Conservation (phyloP, 139 green algal species). For the Coccomyxa sp. region DNA sequence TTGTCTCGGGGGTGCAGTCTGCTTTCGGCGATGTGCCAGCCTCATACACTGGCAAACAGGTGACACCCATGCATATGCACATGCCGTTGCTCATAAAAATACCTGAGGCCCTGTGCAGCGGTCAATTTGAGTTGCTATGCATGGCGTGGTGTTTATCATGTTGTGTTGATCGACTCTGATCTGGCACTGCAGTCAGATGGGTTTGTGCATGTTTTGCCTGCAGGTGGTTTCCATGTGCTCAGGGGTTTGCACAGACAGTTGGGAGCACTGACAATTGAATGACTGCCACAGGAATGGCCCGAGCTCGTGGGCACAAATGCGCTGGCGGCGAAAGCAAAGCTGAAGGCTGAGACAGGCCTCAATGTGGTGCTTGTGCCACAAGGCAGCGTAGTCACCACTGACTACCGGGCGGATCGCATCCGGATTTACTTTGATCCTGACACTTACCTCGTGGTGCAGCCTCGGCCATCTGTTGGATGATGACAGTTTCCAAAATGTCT, state of each 20-base stretch:
- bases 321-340: constrained; percentile 1
- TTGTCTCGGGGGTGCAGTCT: constrained; percentile 2
- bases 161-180: too few species aligned
- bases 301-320: constrained; percentile 14
- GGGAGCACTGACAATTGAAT: too few species aligned
- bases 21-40: neutral
- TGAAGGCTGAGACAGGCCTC: neutral
- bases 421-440: neutral
- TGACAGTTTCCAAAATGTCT: too few species aligned
- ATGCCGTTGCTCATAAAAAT: too few species aligned
- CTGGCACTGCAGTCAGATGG: too few species aligned
- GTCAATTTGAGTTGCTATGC: too few species aligned
- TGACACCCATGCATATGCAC: too few species aligned
- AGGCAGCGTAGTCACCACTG: neutral
- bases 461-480: neutral
- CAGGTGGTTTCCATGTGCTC: too few species aligned
- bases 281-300: neutral
- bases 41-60: neutral
- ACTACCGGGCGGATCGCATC: neutral
- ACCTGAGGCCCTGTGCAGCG: too few species aligned
- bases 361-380: neutral
- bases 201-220: too few species aligned
- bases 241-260: too few species aligned
- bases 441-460: neutral
- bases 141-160: too few species aligned